A percentile compares a stretch with the other conserved stretches of the same genome.
These are phyloP conservation scores for Solanum rostratum DNA, from an alignment of 257 asterid species.

Conservation along the genomic window DNA sequence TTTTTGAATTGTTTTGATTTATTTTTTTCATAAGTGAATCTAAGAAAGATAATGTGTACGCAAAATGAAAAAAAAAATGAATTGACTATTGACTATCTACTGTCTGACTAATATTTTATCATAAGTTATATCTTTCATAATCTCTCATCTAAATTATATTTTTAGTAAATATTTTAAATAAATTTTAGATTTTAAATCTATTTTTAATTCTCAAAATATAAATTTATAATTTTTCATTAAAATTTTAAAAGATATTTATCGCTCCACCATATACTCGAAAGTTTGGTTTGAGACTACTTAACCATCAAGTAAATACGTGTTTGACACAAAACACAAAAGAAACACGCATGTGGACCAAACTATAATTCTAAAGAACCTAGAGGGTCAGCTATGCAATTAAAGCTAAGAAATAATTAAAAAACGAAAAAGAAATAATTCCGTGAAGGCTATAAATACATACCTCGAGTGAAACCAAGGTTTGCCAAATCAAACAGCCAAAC, in stretches of 20 bases:
- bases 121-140: no score
- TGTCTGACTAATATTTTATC: no score
- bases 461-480: conserved; percentile 16
- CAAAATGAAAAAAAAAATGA: no score
- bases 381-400: background rate
- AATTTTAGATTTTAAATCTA: no score
- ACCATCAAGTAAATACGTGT: background rate
- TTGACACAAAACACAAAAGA: background rate
- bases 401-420: background rate
- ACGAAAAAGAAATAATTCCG: background rate
- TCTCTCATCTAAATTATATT: no score
- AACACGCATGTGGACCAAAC: background rate
- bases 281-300: background rate
- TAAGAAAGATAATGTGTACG: no score
- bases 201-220: no score
- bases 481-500: conserved; percentile 18
- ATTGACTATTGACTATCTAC: no score
- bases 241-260: background rate
- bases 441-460: conserved; percentile 32
- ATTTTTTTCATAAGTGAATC: no score
- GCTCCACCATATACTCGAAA: rapidly evolving
- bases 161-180: no score
- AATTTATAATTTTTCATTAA: no score
- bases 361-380: background rate
- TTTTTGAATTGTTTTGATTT: no score